Evolutionary conservation across 2,329 filamentous ascomycete species (phyloP).

Genomic region (Colletotrichum aenigma): DNA sequence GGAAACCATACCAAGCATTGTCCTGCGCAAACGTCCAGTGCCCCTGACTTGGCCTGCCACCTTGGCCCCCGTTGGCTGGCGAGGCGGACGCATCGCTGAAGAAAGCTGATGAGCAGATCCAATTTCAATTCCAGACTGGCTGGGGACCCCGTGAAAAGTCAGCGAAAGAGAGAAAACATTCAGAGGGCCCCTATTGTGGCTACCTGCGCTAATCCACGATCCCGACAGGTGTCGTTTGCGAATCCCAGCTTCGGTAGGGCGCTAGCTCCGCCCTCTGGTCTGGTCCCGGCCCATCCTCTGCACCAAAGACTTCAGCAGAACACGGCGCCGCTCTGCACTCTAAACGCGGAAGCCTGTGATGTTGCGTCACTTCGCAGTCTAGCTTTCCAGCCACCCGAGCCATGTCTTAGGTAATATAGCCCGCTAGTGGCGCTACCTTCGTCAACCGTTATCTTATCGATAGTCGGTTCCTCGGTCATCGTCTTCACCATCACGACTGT

Average conservation of each 20-base stretch:
- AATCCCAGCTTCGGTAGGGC: not conserved
- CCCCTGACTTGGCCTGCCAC: not conserved
- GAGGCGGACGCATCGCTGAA: not conserved
- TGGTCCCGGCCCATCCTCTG: not conserved
- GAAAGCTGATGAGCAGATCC: not conserved
- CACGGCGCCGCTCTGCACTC: not conserved
- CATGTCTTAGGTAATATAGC: not conserved
- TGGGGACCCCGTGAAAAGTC: not conserved
- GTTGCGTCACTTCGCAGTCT: conserved; percentile 3
- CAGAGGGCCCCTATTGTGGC: conserved; percentile 18
- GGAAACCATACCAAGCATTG: not conserved
- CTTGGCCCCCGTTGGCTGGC: not conserved
- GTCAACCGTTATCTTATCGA: not conserved
- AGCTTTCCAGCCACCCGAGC: not conserved
- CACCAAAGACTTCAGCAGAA: not conserved
- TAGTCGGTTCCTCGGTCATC: not conserved
- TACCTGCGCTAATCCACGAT: not conserved
- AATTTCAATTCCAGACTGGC: conserved; percentile 14
- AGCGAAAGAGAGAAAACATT: not conserved
- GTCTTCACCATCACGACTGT: not conserved
- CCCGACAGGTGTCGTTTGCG: not conserved
- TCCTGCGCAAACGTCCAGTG: not conserved
- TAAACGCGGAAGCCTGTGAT: not conserved
- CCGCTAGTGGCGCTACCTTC: not conserved
- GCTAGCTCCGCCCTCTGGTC: not conserved